Base-by-base conservation (phyloP, 768 basidiomycete genomes). In the Boletellus ananiceps region DNA sequence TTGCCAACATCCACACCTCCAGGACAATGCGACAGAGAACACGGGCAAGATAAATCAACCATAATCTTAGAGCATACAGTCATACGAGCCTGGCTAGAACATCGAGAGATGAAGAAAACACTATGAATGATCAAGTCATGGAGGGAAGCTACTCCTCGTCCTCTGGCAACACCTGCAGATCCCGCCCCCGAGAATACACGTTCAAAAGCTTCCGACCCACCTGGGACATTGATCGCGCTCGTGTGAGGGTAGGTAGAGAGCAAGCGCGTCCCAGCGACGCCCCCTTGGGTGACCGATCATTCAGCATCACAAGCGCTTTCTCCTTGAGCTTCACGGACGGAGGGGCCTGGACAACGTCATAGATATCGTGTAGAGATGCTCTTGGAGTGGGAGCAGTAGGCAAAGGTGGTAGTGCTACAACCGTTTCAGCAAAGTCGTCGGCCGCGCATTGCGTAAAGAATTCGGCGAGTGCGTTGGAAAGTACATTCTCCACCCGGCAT, bases 181-280 rank as follows among this genome's bases (percentile, higher is more conserved):
- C 29, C 29, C 11, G 8, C 8, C 29, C 29, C 8, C 29, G 29
- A 9, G 29, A 11, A 29, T 29, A 29, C 29, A 11, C 8, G 8
- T 29, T 29, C 29, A 29, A 11, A 29, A 29, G 29, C 29, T 6
- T 11, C 29, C 29, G 29, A 29, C 29, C 8, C 8, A 8, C 3
- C 29, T 29, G 29, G 11, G 29, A 29, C 29, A 29, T 29, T 29
- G 29, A 29, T 29, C 29, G 29, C 11, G 29, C 29, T 9, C 29
- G 29, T 7, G 29, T 9, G 29, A 55, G 9, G n/a, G 38, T 1
- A 1, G 63, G 62, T 52, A 61, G 52, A 13, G 62, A 52, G 36
- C 54, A 39, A 7, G 54, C 35, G 4, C 57, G 61, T 38, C 48
- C 57, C 41, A 60, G 33, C 1, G 47, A 44, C 18, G 32, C 14